Conservation (phyloP, 345 rosid species). For the Nasturtium officinale region DNA sequence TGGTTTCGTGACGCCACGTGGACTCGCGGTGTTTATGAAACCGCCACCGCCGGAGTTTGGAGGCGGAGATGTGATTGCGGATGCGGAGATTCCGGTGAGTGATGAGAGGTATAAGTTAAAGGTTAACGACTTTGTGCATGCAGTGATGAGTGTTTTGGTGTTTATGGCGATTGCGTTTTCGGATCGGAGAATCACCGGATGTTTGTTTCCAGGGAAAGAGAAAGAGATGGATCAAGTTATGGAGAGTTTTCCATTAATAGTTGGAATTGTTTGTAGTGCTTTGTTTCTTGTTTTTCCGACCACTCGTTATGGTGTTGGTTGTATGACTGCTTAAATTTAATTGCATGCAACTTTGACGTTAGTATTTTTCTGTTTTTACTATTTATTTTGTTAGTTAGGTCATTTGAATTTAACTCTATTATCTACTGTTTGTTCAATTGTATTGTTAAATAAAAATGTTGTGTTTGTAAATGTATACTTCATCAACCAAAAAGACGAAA, state of each 20-base stretch:
- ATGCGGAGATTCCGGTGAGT: conserved; percentile 49
- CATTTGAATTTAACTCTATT: background rate
- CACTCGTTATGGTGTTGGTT: conserved; percentile 67
- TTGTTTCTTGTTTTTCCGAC: conserved; percentile 73
- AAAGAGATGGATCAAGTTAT: conserved; percentile 81
- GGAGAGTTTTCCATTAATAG: conserved; percentile 85
- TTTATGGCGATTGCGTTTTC: conserved; percentile 72
- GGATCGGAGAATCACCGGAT: conserved; percentile 61
- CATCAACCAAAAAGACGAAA: background rate
- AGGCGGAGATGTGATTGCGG: conserved; percentile 55
- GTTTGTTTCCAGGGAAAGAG: conserved; percentile 64
- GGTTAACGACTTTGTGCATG: conserved; percentile 67
- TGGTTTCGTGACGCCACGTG: conserved; percentile 67
- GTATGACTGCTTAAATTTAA: conserved; percentile 53
- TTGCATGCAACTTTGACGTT: background rate
- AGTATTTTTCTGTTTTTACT: background rate
- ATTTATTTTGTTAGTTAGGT: background rate
- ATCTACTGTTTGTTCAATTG: background rate
- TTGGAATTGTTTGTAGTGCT: conserved; percentile 69
- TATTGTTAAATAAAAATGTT: background rate
- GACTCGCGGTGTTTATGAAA: conserved; percentile 63
- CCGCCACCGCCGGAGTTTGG: conserved; percentile 37
- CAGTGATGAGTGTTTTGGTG: conserved; percentile 74
- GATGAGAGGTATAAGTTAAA: conserved; percentile 65
- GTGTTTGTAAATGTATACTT: background rate